These are phyloP conservation scores for Thalassiosira mediterranea DNA, from an alignment of 352 stramenopile species.

Conservation along the genomic window DNA sequence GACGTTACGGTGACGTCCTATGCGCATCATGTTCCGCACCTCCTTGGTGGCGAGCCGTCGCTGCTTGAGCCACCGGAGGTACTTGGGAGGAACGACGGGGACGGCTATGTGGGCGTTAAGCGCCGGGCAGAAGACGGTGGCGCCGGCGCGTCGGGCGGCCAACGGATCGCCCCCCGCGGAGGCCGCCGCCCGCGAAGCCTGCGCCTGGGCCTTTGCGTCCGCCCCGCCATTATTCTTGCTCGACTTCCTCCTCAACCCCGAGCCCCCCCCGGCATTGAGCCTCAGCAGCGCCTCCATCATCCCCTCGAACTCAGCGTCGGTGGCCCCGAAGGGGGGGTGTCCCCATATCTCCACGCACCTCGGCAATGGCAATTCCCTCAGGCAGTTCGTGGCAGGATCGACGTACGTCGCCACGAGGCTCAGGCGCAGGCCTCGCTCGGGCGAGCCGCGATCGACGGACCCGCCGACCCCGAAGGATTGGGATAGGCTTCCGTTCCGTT, in stretches of 20 bases:
- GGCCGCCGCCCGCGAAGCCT: too few relatives aligned
- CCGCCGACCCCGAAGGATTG: background rate
- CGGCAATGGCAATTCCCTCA: conserved; percentile 92
- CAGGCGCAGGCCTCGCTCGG: conserved; percentile 66
- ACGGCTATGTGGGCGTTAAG: conserved; percentile 84
- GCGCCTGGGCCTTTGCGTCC: background rate
- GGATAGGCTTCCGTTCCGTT: conserved; percentile 21
- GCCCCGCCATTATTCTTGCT: conserved; percentile 2
- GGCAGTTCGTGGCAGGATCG: conserved; percentile 84
- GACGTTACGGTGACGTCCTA: conserved; percentile 91
- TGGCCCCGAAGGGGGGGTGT: conserved; percentile 77
- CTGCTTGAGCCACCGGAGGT: conserved; percentile 92
- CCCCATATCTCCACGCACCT: conserved; percentile 95
- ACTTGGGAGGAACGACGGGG: conserved; percentile 92
- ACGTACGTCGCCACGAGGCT: conserved; percentile 90
- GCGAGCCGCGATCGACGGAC: conserved; percentile 64
- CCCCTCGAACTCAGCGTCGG: conserved; percentile 76
- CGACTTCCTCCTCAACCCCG: conserved; percentile 3
- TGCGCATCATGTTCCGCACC: conserved; percentile 93
- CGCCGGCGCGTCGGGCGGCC: conserved; percentile 20
- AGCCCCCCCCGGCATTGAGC: conserved; percentile 60
- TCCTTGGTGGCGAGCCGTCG: conserved; percentile 92
- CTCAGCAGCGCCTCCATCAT: conserved; percentile 79
- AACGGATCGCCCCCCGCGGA: conserved; percentile 33
- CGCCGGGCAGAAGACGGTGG: conserved; percentile 68